These are phyloP conservation scores for Vitis labrusca DNA, from an alignment of 164 flowering plant genomes.

Conservation along the genomic window DNA sequence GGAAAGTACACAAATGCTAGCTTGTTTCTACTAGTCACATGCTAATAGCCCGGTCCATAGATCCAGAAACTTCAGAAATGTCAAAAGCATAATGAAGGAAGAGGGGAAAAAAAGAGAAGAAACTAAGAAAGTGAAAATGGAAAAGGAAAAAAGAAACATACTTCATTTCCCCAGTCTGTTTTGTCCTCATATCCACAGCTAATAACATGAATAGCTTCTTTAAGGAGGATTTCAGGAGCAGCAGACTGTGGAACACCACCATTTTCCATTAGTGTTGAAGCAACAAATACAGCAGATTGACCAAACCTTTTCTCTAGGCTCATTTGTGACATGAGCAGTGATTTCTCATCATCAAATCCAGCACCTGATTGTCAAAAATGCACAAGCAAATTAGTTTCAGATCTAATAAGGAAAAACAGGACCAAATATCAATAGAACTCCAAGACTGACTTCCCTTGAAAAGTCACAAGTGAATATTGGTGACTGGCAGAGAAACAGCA, in stretches of 20 bases:
- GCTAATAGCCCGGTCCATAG: no score
- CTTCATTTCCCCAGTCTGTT: slow-evolving; percentile 31
- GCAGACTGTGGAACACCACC: slow-evolving; percentile 30
- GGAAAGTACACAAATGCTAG: no score
- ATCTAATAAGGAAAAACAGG: background rate
- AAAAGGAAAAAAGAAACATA: background rate
- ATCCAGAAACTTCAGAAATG: background rate
- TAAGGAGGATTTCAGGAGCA: slow-evolving; percentile 24
- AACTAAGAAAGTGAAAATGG: background rate
- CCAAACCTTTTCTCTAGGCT: slow-evolving; percentile 29
- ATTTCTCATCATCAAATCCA: slow-evolving; percentile 28
- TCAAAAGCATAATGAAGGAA: background rate
- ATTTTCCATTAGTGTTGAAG: slow-evolving; percentile 29
- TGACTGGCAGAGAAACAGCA: no score
- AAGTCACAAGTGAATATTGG: no score
- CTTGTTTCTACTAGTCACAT: no score
- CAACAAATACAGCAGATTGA: slow-evolving; percentile 23
- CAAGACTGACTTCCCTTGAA: no score
- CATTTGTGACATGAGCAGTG: slow-evolving; percentile 20
- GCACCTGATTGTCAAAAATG: slow-evolving; percentile 7
- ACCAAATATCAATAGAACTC: no score
- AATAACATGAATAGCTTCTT: slow-evolving; percentile 34
- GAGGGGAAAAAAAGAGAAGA: background rate
- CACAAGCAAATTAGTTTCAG: background rate
- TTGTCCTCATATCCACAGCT: slow-evolving; percentile 33